Base-by-base conservation (phyloP, 2,329 filamentous ascomycete genomes). In the Alternaria novae-zelandiae region DNA sequence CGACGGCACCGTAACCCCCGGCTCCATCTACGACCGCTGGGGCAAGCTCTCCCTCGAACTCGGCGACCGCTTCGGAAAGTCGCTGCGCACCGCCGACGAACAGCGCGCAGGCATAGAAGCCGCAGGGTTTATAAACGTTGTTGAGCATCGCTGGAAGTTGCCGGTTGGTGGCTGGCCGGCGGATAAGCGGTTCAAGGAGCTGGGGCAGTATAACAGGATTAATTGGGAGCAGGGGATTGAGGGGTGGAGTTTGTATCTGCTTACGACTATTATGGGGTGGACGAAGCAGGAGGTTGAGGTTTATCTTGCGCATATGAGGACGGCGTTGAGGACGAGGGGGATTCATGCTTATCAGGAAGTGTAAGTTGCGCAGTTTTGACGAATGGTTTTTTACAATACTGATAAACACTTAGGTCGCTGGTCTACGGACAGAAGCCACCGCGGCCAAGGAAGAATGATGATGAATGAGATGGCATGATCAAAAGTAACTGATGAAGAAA, bases 71-170 rank as follows among this genome's bases (percentile, higher is more conserved):
- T 74, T 78, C 50, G 79, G 79, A 1, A 77, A 78, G n/a, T 71
- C 76, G 0, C 68, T 80, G 7, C 71, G 73, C 30, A 75, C 82
- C 21, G 82, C 79, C 41, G 30, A 75, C 30, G 59, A 79, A 12
- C 77, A 82, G 41, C 78, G 80, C 63, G 73, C 79, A 45, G 80
- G 82, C 57, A 80, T 88, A 68, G 74, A 78, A 4, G 83, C 84
- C 12, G 85, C 83, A 0, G 87, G 87, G 1, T 89, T 89, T 65
- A 77, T 81, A 47, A 82, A 87, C 57, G 82, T 89, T 0, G 75
- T 76, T 0, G 83, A 87, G 69, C 75, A 81, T 3, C 69, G 84
- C 13, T 73, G 66, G 65, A 76, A 75, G 54, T 6, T 84, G 80
- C 68, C 72, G 0, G 63, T 77, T 28, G 71, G 72, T 2, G 65